Evolutionary conservation across 83 land plant genomes (phyloP).

Genomic region (Thuja plicata): DNA sequence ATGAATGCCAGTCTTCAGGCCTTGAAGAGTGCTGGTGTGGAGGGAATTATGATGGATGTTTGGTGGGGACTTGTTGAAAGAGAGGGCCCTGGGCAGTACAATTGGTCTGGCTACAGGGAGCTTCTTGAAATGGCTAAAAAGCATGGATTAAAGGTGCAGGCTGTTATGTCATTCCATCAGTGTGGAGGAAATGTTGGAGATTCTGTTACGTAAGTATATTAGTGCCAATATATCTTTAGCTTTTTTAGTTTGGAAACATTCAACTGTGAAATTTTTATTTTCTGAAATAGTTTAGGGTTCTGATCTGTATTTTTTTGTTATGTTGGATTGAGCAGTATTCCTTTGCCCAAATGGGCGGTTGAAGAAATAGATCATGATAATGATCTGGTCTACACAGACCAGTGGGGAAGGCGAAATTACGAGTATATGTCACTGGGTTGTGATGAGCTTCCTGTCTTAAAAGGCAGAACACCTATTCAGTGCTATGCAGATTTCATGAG

Average conservation of each 20-base stretch:
- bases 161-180: conserved; percentile 97
- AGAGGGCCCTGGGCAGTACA: conserved; percentile 72
- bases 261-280: not conserved
- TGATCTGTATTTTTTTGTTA: not conserved
- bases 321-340: conserved; percentile 54
- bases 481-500: conserved; percentile 97
- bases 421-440: conserved; percentile 93
- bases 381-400: conserved; percentile 85
- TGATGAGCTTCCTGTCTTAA: conserved; percentile 76
- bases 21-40: conserved; percentile 86
- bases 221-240: not conserved
- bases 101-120: conserved; percentile 86
- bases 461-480: conserved; percentile 89
- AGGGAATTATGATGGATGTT: conserved; percentile 92
- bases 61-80: conserved; percentile 98
- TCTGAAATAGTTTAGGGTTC: not conserved
- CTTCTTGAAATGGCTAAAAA: conserved; percentile 69
- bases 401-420: conserved; percentile 74
- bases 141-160: conserved; percentile 87
- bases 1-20: conserved; percentile 86
- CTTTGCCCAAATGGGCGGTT: conserved; percentile 81
- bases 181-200: conserved; percentile 97
- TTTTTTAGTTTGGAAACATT: not conserved
- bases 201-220: conserved; percentile 64
- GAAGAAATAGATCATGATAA: conserved; percentile 80